phyloP scores from a whole-genome alignment of 768 basidiomycete genomes.

The Pleurotus tuber-regium region DNA sequence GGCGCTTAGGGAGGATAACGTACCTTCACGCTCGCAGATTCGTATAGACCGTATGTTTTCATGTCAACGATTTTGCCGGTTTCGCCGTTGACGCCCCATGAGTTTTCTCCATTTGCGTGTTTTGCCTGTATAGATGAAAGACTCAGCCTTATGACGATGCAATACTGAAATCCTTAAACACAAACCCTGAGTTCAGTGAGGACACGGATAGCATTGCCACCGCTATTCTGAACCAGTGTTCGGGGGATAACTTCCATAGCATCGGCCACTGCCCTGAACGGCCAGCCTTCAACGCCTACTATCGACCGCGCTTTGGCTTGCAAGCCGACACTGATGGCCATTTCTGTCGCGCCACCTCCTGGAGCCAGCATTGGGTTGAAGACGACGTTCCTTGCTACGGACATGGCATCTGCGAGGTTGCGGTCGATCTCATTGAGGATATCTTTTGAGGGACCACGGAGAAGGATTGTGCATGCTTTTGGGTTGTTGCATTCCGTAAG shows the following conservation, averaged over 20 bases:
- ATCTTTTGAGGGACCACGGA: constrained; percentile 97
- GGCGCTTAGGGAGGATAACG: constrained; percentile 1
- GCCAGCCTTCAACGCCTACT: constrained; percentile 88
- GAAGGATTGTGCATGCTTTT: constrained; percentile 96
- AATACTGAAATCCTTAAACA: too few species aligned
- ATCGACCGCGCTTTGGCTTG: constrained; percentile 76
- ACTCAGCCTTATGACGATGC: too few species aligned
- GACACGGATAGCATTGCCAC: constrained; percentile 91
- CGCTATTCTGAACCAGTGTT: constrained; percentile 91
- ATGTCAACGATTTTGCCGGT: constrained; percentile 96
- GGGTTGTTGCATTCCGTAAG: constrained; percentile 87
- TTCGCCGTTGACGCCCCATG: constrained; percentile 95
- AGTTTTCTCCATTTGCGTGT: constrained; percentile 86
- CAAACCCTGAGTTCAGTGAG: constrained; percentile 90
- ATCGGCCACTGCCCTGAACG: constrained; percentile 89
- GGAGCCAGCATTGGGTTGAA: constrained; percentile 95
- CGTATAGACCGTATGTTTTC: constrained; percentile 91
- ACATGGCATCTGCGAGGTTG: constrained; percentile 97
- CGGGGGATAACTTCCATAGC: constrained; percentile 97
- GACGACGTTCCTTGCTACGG: constrained; percentile 93
- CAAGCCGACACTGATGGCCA: constrained; percentile 91
- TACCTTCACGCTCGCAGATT: constrained; percentile 95
- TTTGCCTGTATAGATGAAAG: constrained; percentile 67
- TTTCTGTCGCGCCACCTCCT: constrained; percentile 96
- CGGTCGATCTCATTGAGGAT: constrained; percentile 98